phyloP scores from a whole-genome alignment of 2,329 filamentous ascomycete species.

The Aspergillus terreus region DNA sequence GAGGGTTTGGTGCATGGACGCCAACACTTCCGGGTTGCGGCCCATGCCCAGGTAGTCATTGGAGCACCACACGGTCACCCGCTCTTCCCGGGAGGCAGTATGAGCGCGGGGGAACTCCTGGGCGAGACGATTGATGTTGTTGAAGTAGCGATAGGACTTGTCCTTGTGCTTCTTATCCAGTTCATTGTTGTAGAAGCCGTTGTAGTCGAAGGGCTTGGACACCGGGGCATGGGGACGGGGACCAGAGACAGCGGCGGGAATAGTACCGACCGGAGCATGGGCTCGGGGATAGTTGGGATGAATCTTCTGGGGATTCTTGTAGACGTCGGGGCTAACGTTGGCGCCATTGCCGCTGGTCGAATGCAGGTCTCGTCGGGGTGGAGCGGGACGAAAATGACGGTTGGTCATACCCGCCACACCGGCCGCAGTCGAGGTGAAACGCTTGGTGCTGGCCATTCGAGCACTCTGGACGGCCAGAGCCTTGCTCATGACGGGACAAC shows the following conservation, averaged over 20 bases:
- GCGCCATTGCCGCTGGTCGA: constrained; percentile 75
- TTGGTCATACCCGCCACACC: constrained; percentile 23
- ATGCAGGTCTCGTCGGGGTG: constrained; percentile 73
- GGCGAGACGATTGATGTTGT: constrained; percentile 98
- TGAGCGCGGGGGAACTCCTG: constrained; percentile 95
- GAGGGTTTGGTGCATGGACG: constrained; percentile 89
- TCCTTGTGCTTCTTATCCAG: constrained; percentile 99
- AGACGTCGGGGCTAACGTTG: constrained; percentile 61
- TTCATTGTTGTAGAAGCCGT: constrained; percentile 81
- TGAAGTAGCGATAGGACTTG: constrained; percentile 99
- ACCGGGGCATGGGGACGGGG: constrained; percentile 48
- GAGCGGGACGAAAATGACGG: constrained; percentile 48
- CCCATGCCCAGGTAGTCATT: constrained; percentile 99
- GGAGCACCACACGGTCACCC: constrained; percentile 97
- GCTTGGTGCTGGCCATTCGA: constrained; percentile 36
- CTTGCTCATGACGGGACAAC: constrained; percentile 98
- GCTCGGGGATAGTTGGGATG: constrained; percentile 21
- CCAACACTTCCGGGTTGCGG: constrained; percentile 78
- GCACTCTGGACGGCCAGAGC: constrained; percentile 78
- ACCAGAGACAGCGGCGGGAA: constrained; percentile 30
- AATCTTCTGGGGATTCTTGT: constrained; percentile 47
- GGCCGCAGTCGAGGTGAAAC: constrained; percentile 35
- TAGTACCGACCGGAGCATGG: constrained; percentile 21
- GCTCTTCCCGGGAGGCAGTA: constrained; percentile 76
- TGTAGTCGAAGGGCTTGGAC: constrained; percentile 75